Conservation (phyloP, 177 flowering plant genomes). For the Vitis hybrid region DNA sequence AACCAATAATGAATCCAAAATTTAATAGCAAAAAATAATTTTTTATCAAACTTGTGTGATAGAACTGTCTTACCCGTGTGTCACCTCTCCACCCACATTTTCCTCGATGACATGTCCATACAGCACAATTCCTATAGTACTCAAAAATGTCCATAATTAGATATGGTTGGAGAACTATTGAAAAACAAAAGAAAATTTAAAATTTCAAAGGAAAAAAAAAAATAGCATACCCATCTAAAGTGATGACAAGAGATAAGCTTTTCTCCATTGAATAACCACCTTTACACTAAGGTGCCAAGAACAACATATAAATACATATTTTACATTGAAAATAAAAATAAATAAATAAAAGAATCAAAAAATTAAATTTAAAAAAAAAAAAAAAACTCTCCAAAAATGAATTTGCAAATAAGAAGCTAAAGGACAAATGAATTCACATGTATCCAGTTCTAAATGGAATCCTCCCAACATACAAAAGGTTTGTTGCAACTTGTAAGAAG, state of each 20-base stretch:
- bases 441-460: too few species aligned
- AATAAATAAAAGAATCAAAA: neutral
- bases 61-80: constrained; percentile 32
- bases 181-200: neutral
- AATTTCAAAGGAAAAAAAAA: neutral
- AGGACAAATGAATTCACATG: too few species aligned
- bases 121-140: constrained; percentile 46
- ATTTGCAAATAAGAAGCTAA: too few species aligned
- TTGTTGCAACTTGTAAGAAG: too few species aligned
- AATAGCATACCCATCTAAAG: constrained; percentile 50
- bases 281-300: constrained; percentile 47
- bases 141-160: neutral
- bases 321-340: neutral
- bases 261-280: constrained; percentile 71
- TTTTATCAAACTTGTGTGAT: neutral
- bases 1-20: constrained; percentile 1
- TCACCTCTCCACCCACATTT: constrained; percentile 86
- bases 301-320: neutral
- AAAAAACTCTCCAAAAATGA: too few species aligned
- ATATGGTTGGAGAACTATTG: neutral
- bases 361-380: neutral
- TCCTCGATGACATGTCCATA: constrained; percentile 74
- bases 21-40: neutral
- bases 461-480: too few species aligned
- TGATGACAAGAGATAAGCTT: constrained; percentile 62